These are phyloP conservation scores for Beauveria australis DNA, from an alignment of 2,329 filamentous ascomycete species.

Conservation along the genomic window DNA sequence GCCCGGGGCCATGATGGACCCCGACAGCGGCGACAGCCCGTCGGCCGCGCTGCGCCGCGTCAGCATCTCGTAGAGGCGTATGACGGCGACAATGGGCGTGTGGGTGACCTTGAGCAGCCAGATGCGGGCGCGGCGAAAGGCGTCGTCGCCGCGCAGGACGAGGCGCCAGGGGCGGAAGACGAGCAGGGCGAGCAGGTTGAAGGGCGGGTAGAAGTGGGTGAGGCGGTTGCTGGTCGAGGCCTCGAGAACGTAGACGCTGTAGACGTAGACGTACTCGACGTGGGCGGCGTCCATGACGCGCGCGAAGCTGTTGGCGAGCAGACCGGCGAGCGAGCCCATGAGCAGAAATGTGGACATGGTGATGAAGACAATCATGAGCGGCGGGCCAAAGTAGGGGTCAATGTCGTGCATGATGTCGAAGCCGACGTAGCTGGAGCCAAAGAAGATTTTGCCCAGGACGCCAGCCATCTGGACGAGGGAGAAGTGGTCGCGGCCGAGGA, in stretches of 20 bases:
- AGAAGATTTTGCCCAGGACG: constrained; percentile 74
- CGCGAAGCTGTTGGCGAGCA: constrained; percentile 68
- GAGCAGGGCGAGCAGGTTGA: constrained; percentile 66
- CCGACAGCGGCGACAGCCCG: background rate
- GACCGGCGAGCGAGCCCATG: constrained; percentile 69
- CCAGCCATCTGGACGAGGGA: constrained; percentile 61
- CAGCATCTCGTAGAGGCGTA: constrained; percentile 57
- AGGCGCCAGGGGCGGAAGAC: constrained; percentile 66
- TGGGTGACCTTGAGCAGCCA: constrained; percentile 55
- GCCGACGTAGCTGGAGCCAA: constrained; percentile 66
- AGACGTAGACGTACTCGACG: constrained; percentile 76
- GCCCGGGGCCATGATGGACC: background rate
- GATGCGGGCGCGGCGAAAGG: constrained; percentile 55
- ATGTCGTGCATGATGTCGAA: constrained; percentile 60
- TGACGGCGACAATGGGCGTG: constrained; percentile 60
- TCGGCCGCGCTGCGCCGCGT: constrained; percentile 19
- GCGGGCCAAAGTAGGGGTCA: constrained; percentile 49
- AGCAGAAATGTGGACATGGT: constrained; percentile 70
- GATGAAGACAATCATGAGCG: constrained; percentile 64
- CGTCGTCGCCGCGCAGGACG: constrained; percentile 53
- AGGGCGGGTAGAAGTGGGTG: constrained; percentile 62
- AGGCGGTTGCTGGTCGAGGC: constrained; percentile 61
- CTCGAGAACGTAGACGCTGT: constrained; percentile 56
- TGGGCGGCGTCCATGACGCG: constrained; percentile 54
- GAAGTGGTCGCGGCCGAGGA: constrained; percentile 65